phyloP scores from a whole-genome alignment of 768 basidiomycete species.

The Rhodotorula kratochvilovae region DNA sequence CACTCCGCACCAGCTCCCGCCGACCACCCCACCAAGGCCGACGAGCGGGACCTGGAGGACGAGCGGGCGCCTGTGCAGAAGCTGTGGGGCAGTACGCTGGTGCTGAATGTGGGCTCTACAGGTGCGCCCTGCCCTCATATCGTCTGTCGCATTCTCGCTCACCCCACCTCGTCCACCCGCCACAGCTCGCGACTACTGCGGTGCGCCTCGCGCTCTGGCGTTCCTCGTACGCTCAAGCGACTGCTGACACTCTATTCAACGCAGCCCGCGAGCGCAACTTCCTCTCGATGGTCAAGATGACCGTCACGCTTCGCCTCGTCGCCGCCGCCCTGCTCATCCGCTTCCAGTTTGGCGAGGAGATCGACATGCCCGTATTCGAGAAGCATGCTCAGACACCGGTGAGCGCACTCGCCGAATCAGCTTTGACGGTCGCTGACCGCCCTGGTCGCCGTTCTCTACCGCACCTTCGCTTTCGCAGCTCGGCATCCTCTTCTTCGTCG shows the following conservation, averaged over 20 bases:
- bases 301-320: constrained; percentile 21
- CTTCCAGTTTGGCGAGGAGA: constrained; percentile 22
- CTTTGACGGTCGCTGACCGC: too few relatives aligned
- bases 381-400: constrained; percentile 16
- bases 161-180: too few relatives aligned
- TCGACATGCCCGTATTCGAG: constrained; percentile 9
- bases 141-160: background rate
- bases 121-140: background rate
- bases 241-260: background rate
- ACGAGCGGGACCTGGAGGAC: background rate
- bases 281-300: constrained; percentile 30
- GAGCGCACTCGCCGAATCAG: too few relatives aligned
- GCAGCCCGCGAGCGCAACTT: constrained; percentile 38
- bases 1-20: background rate
- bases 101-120: constrained; percentile 23
- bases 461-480: background rate
- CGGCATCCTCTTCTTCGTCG: constrained; percentile 34
- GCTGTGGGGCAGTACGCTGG: background rate
- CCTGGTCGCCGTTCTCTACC: too few relatives aligned
- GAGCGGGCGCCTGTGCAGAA: background rate
- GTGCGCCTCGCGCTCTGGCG: constrained; percentile 3
- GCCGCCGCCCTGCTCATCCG: constrained; percentile 29
- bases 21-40: background rate
- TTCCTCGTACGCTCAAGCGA: too few relatives aligned
- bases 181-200: constrained; percentile 34